Evolutionary conservation across 441 rosid genomes (phyloP).

Genomic region (Populus hybrid): DNA sequence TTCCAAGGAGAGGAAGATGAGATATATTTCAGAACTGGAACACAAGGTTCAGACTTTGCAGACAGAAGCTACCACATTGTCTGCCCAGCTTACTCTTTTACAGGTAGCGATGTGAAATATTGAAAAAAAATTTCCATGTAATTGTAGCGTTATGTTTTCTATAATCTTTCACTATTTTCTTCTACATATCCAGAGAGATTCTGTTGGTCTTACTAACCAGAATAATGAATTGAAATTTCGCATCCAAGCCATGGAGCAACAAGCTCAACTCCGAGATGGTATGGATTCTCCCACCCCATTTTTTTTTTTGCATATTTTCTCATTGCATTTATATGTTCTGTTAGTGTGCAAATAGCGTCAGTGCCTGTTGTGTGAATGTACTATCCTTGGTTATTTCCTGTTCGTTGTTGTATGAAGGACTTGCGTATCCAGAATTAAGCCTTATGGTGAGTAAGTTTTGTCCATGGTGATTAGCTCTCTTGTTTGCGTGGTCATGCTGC

Average conservation of each 20-base stretch:
- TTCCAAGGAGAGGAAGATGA: slow-evolving; percentile 95
- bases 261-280: slow-evolving; percentile 75
- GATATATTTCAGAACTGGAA: slow-evolving; percentile 84
- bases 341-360: background rate
- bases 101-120: slow-evolving; percentile 48
- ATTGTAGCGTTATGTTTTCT: background rate
- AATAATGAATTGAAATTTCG: slow-evolving; percentile 94
- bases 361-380: background rate
- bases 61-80: slow-evolving; percentile 94
- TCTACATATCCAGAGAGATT: slow-evolving; percentile 62
- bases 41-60: slow-evolving; percentile 98
- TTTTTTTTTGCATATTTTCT: background rate
- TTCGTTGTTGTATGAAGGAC: background rate
- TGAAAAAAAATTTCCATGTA: background rate
- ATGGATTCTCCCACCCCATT: background rate
- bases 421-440: background rate
- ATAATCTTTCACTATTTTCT: slow-evolving; percentile 2
- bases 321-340: background rate
- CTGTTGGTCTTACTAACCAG: slow-evolving; percentile 81
- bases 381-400: background rate
- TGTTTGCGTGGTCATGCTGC: background rate
- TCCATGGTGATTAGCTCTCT: background rate
- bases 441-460: background rate
- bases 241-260: slow-evolving; percentile 97
- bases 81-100: slow-evolving; percentile 89